Conservation (phyloP, 2,329 filamentous ascomycete species). For the Ophiosphaerella herpotricha region DNA sequence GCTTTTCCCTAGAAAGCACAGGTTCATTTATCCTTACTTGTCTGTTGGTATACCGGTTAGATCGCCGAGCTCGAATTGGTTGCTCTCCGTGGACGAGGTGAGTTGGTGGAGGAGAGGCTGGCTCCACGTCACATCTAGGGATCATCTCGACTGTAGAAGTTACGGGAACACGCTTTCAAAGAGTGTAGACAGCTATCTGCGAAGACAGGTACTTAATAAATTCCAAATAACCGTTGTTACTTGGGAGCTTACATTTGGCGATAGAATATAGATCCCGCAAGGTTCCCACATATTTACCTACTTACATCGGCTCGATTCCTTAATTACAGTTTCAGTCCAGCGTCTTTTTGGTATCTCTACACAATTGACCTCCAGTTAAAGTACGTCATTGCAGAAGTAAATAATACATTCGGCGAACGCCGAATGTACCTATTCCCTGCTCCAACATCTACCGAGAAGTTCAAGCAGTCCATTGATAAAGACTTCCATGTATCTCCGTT, state of each 20-base stretch:
- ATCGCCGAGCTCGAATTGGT: not conserved
- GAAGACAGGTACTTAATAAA: not conserved
- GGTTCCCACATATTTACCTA: not conserved
- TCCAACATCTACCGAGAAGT: not conserved
- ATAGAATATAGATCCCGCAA: not conserved
- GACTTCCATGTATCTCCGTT: slow-evolving; percentile 3
- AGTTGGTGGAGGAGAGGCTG: not conserved
- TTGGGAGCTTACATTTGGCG: too few relatives aligned
- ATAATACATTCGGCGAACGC: slow-evolving; percentile 1
- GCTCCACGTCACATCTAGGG: not conserved
- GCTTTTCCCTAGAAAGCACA: not conserved
- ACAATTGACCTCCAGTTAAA: not conserved
- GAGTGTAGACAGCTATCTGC: too few relatives aligned
- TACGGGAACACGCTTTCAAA: not conserved
- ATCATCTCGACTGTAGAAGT: not conserved
- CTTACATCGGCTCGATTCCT: not conserved
- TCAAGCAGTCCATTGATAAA: not conserved
- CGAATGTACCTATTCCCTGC: not conserved
- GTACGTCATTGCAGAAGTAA: slow-evolving; percentile 1
- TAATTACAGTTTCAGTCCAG: not conserved
- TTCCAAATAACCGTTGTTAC: too few relatives aligned
- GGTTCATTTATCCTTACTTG: not conserved
- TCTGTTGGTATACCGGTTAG: not conserved
- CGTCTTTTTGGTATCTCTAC: slow-evolving; percentile 3
- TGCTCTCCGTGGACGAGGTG: not conserved